These are phyloP conservation scores for Pleurotus platypus DNA, from an alignment of 768 basidiomycete species.

Conservation along the genomic window DNA sequence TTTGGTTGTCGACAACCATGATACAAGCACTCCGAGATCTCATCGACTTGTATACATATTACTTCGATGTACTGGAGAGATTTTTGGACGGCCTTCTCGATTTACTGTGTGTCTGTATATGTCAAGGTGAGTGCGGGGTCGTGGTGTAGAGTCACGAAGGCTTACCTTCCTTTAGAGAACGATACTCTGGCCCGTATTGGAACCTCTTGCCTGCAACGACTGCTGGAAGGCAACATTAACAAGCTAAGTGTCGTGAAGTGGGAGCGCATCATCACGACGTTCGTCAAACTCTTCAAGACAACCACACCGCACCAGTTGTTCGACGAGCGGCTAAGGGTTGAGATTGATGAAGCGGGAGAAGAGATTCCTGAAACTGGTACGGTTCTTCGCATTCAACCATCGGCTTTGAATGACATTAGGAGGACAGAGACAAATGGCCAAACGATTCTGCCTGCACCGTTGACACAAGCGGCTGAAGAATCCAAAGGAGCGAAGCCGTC, in stretches of 20 bases:
- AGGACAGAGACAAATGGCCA: constrained; percentile 56
- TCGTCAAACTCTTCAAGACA: constrained; percentile 94
- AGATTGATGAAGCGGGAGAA: constrained; percentile 59
- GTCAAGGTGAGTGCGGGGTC: constrained; percentile 81
- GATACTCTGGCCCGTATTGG: constrained; percentile 97
- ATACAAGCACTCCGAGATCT: constrained; percentile 95
- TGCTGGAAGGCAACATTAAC: constrained; percentile 87
- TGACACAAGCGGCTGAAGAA: constrained; percentile 70
- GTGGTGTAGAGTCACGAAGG: not conserved
- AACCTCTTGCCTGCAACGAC: constrained; percentile 94
- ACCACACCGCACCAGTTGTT: constrained; percentile 98
- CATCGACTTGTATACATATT: constrained; percentile 93
- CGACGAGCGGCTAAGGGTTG: constrained; percentile 85
- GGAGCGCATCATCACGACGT: constrained; percentile 90
- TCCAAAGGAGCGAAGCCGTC: constrained; percentile 50
- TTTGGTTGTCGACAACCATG: constrained; percentile 99
- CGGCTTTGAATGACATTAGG: constrained; percentile 3
- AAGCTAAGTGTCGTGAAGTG: constrained; percentile 83
- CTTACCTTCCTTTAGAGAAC: constrained; percentile 62
- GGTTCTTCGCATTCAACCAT: not conserved
- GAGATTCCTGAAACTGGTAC: constrained; percentile 51
- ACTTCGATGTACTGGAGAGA: constrained; percentile 87
- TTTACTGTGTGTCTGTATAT: constrained; percentile 92
- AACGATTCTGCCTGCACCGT: constrained; percentile 81
- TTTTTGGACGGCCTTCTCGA: constrained; percentile 94